Base-by-base conservation (phyloP, 305 asterid genomes). In the Fraxinus xanthoxyloides region DNA sequence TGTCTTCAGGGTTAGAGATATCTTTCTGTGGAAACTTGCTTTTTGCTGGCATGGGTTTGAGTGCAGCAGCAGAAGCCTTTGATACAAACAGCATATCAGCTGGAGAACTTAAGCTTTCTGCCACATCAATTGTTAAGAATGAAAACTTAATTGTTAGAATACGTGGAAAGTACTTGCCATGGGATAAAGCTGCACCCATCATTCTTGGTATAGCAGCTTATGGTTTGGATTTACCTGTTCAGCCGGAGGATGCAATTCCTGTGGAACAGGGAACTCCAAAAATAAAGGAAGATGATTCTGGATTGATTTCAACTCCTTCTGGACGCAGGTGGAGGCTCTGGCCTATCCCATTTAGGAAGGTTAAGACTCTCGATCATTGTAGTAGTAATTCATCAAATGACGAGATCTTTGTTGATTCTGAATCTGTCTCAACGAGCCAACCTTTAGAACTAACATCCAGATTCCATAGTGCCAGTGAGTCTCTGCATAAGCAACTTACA, bases 251-350 rank as follows among this genome's bases (percentile, higher is more conserved):
- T 43, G 84, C 81, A 74, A 88, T 92, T 75, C 84, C 90, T 10
- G 90, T 92, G 75, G 92, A 90, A 80, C 84, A 79, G 72, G 94
- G 86, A 82, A 79, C 83, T 26, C 79, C 54, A 48, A 85, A 86
- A 82, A 61, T 76, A 19, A 89, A 82, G 86, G 94, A 88, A 82
- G 90, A 82, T 43, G 90, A 80, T 61, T 38, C 89, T 30, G 91
- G 74, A 56, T 61, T 80, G 84, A 54, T 83, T 67, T 75, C 94
- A 24, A 90, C 92, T 81, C 88, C 92, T 61, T 85, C 97, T 30
- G 89, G 87, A 21, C 88, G 97, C 7, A 87, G 95, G 84, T 94
- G 98, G 97, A 94, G 98, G 85, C 94, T 94, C 69, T 95, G 98
- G 98, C 91, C 91, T 30, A 93, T 90, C 75, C 95, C 98, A 1